Base-by-base conservation (phyloP, 345 rosid genomes). In the Populus nigra region DNA sequence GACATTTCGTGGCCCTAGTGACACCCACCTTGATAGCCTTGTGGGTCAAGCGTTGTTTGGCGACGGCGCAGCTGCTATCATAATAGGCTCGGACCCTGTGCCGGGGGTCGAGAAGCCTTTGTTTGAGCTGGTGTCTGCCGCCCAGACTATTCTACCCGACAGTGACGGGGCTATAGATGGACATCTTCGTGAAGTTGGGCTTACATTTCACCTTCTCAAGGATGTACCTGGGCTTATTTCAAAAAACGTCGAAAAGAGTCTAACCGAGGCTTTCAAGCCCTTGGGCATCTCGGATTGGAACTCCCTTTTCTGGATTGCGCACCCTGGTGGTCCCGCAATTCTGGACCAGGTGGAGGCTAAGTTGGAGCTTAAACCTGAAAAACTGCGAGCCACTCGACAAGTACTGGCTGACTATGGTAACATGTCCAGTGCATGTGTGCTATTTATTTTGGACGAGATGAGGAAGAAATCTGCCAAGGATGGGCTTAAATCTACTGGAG, bases 361-460 rank as follows among this genome's bases (percentile, higher is more conserved):
- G 73, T 81, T 91, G 6, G 89, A 86, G 5, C 87, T 91, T 8
- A 81, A 82, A 55, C 85, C 66, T 6, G 90, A 89, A 57, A 91
- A 91, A 73, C 88, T 91, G 39, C 79, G 83, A 20, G 90, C 94
- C 3, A 91, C 92, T 0, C 83, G 97, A 1, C 88, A 90, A 9
- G 89, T 91, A 43, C 80, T 93, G 41, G 79, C 93, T 9, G 93
- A 93, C 65, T 93, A 83, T 39, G 97, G 97, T 1, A 92, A 92
- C 86, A 88, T 92, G 97, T 88, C 95, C 1, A 91, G 97, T 67
- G 97, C 97, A 8, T 91, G 93, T 25, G 97, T 92, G 7, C 61
- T 92, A 66, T 92, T 92, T 55, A 90, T 92, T 8, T 59, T 92
- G 49, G 97, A 92, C n/a, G 91, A 93, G 79, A 89, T 91, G 96